Conservation (phyloP, 805 yeast genomes). For the Candida oleophila region DNA sequence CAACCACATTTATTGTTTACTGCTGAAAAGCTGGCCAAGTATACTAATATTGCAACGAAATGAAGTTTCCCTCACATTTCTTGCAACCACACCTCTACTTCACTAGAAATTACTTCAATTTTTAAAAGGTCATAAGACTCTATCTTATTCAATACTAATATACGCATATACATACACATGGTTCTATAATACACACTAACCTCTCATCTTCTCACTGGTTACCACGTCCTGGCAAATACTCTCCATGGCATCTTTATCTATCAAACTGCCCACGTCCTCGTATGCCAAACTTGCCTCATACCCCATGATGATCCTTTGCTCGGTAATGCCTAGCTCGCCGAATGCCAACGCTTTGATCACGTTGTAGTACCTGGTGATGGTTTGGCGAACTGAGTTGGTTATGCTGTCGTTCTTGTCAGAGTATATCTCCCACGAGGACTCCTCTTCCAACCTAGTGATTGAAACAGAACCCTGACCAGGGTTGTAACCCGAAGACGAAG, state of each 20-base stretch:
- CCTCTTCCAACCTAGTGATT: constrained; percentile 86
- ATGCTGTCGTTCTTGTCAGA: constrained; percentile 85
- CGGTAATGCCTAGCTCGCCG: constrained; percentile 85
- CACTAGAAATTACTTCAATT: too few species aligned
- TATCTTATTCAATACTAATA: not conserved
- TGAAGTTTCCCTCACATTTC: too few species aligned
- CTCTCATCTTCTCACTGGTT: constrained; percentile 74
- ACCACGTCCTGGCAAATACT: constrained; percentile 71
- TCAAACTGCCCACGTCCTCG: constrained; percentile 63
- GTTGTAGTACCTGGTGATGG: constrained; percentile 82
- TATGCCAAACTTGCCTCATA: constrained; percentile 89
- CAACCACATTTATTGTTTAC: too few species aligned
- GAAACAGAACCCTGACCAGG: constrained; percentile 63
- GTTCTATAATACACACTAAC: constrained; percentile 30
- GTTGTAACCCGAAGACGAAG: constrained; percentile 30
- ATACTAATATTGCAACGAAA: too few species aligned
- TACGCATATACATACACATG: too few species aligned
- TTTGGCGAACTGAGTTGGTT: constrained; percentile 57
- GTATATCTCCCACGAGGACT: constrained; percentile 92
- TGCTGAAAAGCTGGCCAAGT: too few species aligned
- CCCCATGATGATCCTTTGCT: constrained; percentile 71
- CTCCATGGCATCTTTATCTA: constrained; percentile 72
- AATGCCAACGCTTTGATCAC: constrained; percentile 79
- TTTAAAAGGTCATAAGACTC: not conserved
- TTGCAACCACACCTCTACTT: not conserved